Evolutionary conservation across 164 flowering plant genomes (phyloP).

Genomic region (Taxillus chinensis): DNA sequence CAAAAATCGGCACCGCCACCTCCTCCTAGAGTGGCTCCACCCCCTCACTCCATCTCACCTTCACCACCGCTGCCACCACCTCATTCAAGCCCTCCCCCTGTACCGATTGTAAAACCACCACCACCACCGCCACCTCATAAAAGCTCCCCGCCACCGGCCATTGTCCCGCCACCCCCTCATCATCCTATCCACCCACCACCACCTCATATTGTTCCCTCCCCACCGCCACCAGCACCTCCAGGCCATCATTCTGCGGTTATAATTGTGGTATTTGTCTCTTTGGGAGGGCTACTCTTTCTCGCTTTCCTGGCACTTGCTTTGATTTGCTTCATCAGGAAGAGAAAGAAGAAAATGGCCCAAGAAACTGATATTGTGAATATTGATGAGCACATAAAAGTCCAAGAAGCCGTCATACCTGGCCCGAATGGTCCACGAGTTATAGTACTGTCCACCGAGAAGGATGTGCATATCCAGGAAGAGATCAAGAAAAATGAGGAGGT

Average conservation of each 20-base stretch:
- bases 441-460: constrained; percentile 34
- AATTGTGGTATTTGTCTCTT: constrained; percentile 38
- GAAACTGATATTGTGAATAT: constrained; percentile 32
- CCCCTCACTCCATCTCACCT: not conserved
- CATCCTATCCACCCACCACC: constrained; percentile 16
- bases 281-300: constrained; percentile 61
- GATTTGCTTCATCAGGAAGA: constrained; percentile 53
- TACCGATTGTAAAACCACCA: not conserved
- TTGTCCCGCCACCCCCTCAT: constrained; percentile 14
- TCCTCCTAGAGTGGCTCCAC: constrained; percentile 1
- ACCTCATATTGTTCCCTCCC: constrained; percentile 8
- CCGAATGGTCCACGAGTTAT: constrained; percentile 44
- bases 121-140: constrained; percentile 17
- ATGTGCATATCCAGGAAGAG: constrained; percentile 36
- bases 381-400: constrained; percentile 47
- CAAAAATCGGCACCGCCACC: constrained; percentile 7
- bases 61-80: constrained; percentile 7
- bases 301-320: constrained; percentile 49
- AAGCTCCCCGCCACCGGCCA: constrained; percentile 9
- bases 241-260: constrained; percentile 30
- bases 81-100: constrained; percentile 17
- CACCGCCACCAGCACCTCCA: constrained; percentile 21
- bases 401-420: constrained; percentile 51
- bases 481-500: constrained; percentile 25
- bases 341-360: constrained; percentile 26